Evolutionary conservation across 305 asterid species (phyloP).

Genomic region (Ajuga reptans): DNA sequence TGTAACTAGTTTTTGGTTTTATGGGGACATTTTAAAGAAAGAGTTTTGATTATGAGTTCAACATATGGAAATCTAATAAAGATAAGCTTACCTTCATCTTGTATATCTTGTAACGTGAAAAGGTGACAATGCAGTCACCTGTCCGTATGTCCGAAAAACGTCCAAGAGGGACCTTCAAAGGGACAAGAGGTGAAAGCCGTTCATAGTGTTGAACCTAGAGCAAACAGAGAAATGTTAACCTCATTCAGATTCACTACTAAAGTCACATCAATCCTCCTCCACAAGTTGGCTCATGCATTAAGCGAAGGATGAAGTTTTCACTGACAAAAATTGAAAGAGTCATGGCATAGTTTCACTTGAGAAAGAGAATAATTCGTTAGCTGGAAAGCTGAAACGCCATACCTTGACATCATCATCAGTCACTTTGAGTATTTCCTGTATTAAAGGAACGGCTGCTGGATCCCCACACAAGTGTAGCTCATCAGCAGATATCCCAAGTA

Average conservation of each 20-base stretch:
- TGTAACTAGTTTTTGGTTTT: not conserved
- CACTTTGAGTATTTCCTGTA: conserved; percentile 74
- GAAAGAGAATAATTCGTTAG: not conserved
- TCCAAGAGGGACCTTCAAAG: conserved; percentile 63
- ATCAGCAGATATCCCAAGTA: conserved; percentile 74
- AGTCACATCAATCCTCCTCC: not conserved
- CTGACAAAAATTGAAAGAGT: not conserved
- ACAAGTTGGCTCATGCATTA: conserved; percentile 1
- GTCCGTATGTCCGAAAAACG: conserved; percentile 54
- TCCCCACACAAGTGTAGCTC: conserved; percentile 96
- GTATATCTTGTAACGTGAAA: conserved; percentile 73
- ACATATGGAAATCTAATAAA: not conserved
- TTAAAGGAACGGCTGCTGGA: conserved; percentile 83
- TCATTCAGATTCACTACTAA: not conserved
- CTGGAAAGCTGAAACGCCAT: conserved; percentile 14
- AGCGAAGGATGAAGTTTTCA: not conserved
- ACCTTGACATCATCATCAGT: conserved; percentile 72
- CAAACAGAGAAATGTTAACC: conserved; percentile 9
- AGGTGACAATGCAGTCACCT: conserved; percentile 91
- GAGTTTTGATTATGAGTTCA: not conserved
- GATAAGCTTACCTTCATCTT: conserved; percentile 19
- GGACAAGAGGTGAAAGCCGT: conserved; percentile 93
- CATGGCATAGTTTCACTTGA: not conserved
- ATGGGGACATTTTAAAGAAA: not conserved
- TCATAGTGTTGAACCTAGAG: conserved; percentile 72